A percentile compares a stretch with the other conserved stretches of the same genome.
Evolutionary conservation across 805 yeast species (phyloP).

Genomic region (Wickerhamomyces mucosus): DNA sequence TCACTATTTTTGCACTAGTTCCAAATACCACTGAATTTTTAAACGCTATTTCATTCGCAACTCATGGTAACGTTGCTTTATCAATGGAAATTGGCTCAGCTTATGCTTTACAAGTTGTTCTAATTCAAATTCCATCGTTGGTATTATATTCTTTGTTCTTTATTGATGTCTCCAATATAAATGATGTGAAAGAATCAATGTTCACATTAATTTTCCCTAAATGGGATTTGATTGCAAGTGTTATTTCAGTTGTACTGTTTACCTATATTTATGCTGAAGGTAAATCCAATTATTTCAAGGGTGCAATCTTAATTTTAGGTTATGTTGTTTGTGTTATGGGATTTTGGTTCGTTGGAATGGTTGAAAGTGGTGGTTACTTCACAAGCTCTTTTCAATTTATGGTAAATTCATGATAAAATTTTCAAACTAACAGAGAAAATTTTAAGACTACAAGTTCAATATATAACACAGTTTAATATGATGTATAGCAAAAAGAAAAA

Average conservation of each 20-base stretch:
- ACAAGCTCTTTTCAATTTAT: too few relatives aligned
- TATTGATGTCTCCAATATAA: constrained; percentile 24
- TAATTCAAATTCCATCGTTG: constrained; percentile 86
- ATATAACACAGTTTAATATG: too few relatives aligned
- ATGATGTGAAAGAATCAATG: constrained; percentile 32
- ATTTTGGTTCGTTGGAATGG: constrained; percentile 67
- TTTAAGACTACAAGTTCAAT: too few relatives aligned
- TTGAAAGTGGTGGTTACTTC: too few relatives aligned
- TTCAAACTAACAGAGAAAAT: too few relatives aligned
- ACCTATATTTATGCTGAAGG: constrained; percentile 96
- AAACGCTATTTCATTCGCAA: constrained; percentile 94
- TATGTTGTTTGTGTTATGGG: constrained; percentile 73
- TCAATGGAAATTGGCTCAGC: constrained; percentile 98
- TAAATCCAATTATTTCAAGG: constrained; percentile 91
- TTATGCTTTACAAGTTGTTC: constrained; percentile 90
- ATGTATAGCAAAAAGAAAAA: too few relatives aligned
- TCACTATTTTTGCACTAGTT: constrained; percentile 90
- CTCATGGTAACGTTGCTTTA: constrained; percentile 90
- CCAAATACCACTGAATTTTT: constrained; percentile 96
- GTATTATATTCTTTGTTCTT: constrained; percentile 63
- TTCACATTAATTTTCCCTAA: constrained; percentile 86
- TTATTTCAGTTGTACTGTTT: constrained; percentile 79
- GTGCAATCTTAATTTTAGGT: constrained; percentile 73
- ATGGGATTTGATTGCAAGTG: constrained; percentile 87
- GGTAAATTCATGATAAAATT: too few relatives aligned